Evolutionary conservation across 1,284 basidiomycete genomes (phyloP).

Genomic region (Meira nashicola): DNA sequence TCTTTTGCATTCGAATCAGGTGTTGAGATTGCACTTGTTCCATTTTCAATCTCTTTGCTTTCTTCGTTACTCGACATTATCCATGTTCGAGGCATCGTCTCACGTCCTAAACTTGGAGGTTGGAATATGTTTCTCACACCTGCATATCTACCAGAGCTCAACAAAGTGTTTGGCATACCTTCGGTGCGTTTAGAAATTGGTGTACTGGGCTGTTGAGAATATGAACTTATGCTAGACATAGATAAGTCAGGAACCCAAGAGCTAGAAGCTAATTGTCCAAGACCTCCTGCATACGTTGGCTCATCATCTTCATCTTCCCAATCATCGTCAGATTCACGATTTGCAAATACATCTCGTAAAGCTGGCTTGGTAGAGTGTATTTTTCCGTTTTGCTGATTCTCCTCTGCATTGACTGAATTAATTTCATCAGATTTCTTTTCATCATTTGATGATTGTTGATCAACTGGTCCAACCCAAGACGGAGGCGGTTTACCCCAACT

Average conservation of each 20-base stretch:
- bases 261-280: conserved; percentile 35
- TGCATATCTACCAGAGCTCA: conserved; percentile 22
- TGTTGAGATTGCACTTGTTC: neutral
- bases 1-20: neutral
- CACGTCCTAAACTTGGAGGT: conserved; percentile 20
- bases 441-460: conserved; percentile 20
- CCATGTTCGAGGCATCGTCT: conserved; percentile 9
- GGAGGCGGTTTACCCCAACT: conserved; percentile 47
- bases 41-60: neutral
- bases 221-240: neutral
- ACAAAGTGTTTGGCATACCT: neutral
- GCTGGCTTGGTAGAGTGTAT: conserved; percentile 19
- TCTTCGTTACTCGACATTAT: neutral
- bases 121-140: conserved; percentile 33
- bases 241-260: neutral
- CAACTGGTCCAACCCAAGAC: conserved; percentile 41
- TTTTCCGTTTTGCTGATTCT: no score
- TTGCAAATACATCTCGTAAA: conserved; percentile 43
- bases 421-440: neutral
- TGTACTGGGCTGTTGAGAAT: neutral
- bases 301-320: conserved; percentile 46
- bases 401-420: neutral
- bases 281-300: conserved; percentile 34
- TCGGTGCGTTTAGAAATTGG: neutral
- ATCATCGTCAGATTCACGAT: conserved; percentile 31